A percentile compares a stretch with the other conserved stretches of the same genome.
These are phyloP conservation scores for Carallia brachiata DNA, from an alignment of 345 rosid genomes.

Conservation along the genomic window DNA sequence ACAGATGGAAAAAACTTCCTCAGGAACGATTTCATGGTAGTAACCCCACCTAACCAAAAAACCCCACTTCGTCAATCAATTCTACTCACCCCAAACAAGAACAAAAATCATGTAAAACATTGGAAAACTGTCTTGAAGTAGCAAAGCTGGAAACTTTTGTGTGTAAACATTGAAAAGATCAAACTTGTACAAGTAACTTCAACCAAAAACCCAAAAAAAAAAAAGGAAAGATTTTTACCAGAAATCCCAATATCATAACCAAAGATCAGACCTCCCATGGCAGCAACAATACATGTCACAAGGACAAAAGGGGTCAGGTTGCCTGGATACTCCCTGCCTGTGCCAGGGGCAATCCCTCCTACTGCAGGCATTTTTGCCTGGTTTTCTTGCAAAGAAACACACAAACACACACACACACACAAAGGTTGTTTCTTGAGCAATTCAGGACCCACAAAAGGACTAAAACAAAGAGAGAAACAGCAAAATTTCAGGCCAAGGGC, in stretches of 20 bases:
- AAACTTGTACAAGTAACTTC: background rate
- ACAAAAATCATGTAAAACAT: too few relatives aligned
- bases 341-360: slow-evolving; percentile 35
- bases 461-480: too few relatives aligned
- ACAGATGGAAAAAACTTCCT: slow-evolving; percentile 71
- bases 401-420: too few relatives aligned
- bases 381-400: too few relatives aligned
- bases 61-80: background rate
- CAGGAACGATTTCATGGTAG: slow-evolving; percentile 75
- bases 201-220: background rate
- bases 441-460: too few relatives aligned
- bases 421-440: too few relatives aligned
- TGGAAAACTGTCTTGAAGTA: too few relatives aligned
- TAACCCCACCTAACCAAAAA: slow-evolving; percentile 72
- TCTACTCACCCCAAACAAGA: background rate
- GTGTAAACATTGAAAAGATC: too few relatives aligned
- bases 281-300: slow-evolving; percentile 90
- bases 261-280: slow-evolving; percentile 98
- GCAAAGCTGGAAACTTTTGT: too few relatives aligned
- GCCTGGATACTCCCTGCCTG: slow-evolving; percentile 70
- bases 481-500: too few relatives aligned
- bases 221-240: slow-evolving; percentile 35
- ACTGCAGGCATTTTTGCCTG: slow-evolving; percentile 22
- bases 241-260: slow-evolving; percentile 97
- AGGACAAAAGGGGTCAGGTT: slow-evolving; percentile 77